Conservation (phyloP, 352 stramenopile genomes). For the Phytophthora pisi region DNA sequence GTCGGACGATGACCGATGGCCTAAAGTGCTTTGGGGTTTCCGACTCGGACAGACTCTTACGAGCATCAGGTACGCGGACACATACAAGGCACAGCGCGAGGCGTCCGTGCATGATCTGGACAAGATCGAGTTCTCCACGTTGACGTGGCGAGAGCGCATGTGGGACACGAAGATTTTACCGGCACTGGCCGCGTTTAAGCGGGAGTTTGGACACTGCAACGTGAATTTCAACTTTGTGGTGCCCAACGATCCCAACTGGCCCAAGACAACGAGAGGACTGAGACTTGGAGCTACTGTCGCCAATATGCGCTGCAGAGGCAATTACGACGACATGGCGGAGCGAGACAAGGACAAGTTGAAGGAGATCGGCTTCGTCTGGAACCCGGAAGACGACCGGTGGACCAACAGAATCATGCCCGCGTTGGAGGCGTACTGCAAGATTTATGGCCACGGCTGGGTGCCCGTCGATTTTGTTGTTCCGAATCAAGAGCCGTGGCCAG, state of each 20-base stretch:
- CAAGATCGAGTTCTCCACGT: conserved; percentile 17
- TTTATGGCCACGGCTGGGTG: conserved; percentile 43
- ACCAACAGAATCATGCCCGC: conserved; percentile 51
- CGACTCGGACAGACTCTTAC: conserved; percentile 51
- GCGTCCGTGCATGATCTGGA: conserved; percentile 16
- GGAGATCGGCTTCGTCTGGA: conserved; percentile 62
- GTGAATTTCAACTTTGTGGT: conserved; percentile 37
- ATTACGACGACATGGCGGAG: conserved; percentile 44
- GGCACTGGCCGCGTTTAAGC: conserved; percentile 22
- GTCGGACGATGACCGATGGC: conserved; percentile 31
- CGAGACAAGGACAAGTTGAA: conserved; percentile 45
- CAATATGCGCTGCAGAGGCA: conserved; percentile 41
- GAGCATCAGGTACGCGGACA: conserved; percentile 33
- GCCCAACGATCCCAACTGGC: conserved; percentile 19
- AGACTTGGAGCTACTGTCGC: conserved; percentile 30
- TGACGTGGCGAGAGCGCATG: conserved; percentile 15
- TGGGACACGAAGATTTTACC: conserved; percentile 36
- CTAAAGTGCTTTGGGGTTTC: conserved; percentile 39
- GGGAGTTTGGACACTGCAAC: conserved; percentile 31
- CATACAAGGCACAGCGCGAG: conserved; percentile 20
- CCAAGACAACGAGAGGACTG: conserved; percentile 17
- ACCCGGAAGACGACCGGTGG: conserved; percentile 53
- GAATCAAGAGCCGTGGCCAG: conserved; percentile 40
- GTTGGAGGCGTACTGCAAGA: conserved; percentile 36
- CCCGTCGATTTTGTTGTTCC: conserved; percentile 46